These are phyloP conservation scores for Penicillium ochrochloron DNA, from an alignment of 495 filamentous ascomycete genomes.

Conservation along the genomic window DNA sequence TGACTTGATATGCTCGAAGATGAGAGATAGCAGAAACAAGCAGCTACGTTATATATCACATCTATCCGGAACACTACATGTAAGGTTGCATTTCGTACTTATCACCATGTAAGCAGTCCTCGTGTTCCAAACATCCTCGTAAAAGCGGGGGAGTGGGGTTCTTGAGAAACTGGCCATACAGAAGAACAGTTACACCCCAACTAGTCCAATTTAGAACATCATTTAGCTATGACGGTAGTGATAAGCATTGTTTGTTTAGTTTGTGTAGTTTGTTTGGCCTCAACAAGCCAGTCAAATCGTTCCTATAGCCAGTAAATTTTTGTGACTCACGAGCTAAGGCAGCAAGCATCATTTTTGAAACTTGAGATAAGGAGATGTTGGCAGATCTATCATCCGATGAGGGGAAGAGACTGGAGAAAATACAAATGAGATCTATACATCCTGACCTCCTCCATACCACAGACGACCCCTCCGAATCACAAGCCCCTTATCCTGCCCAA, in stretches of 20 bases:
- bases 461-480: slow-evolving; percentile 66
- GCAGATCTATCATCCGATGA: no score
- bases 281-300: not conserved
- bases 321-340: no score
- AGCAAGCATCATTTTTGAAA: no score
- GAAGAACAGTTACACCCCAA: not conserved
- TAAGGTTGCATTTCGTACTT: not conserved
- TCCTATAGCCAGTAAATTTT: no score
- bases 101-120: not conserved
- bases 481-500: slow-evolving; percentile 73
- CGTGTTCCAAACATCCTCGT: slow-evolving; percentile 1
- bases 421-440: slow-evolving; percentile 35
- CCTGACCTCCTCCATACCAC: slow-evolving; percentile 81
- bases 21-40: not conserved
- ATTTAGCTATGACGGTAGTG: not conserved
- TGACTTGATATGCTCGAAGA: not conserved
- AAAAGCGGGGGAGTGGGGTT: slow-evolving; percentile 9
- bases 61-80: not conserved
- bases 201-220: not conserved
- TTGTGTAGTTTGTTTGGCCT: not conserved
- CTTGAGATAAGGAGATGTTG: no score
- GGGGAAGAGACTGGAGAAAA: no score
- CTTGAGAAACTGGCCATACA: not conserved
- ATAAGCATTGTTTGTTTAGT: not conserved
- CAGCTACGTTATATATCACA: not conserved